These are phyloP conservation scores for Laburnicola sp. DNA, from an alignment of 2,329 filamentous ascomycete genomes.

Conservation along the genomic window DNA sequence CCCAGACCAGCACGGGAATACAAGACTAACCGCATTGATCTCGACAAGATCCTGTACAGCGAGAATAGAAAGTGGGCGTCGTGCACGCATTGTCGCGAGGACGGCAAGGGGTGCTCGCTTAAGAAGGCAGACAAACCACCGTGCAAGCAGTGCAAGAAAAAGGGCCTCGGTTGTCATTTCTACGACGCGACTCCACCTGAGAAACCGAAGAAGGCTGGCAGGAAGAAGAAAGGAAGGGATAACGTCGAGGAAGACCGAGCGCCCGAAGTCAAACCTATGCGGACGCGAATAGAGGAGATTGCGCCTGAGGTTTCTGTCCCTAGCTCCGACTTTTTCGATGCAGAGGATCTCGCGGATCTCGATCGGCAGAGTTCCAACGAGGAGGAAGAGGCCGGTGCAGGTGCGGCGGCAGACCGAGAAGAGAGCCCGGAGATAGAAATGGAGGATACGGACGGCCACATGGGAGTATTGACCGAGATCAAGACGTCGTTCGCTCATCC, in stretches of 20 bases:
- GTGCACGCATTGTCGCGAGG: conserved; percentile 36
- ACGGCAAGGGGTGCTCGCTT: conserved; percentile 37
- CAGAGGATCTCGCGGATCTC: conserved; percentile 6
- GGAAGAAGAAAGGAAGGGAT: conserved; percentile 13
- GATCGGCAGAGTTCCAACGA: not conserved
- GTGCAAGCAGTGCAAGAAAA: conserved; percentile 37
- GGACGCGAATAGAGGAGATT: not conserved
- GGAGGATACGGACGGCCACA: conserved; percentile 31
- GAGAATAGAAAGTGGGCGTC: conserved; percentile 18
- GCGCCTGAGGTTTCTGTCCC: conserved; percentile 6
- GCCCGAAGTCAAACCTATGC: not conserved
- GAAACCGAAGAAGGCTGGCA: not conserved
- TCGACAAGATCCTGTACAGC: conserved; percentile 27
- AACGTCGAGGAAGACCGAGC: not conserved
- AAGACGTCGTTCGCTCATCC: conserved; percentile 49
- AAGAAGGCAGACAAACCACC: conserved; percentile 36
- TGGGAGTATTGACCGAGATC: conserved; percentile 35
- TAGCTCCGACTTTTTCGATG: not conserved
- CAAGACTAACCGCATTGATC: conserved; percentile 17
- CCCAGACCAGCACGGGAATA: not conserved
- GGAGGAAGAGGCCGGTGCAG: conserved; percentile 25
- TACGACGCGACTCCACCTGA: conserved; percentile 6
- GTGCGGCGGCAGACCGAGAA: conserved; percentile 34
- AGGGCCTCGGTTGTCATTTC: conserved; percentile 36
- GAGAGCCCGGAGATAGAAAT: conserved; percentile 30